Evolutionary conservation across 176 grass and related monocot genomes (phyloP).

Genomic region (Miscanthus lutarioriparius): DNA sequence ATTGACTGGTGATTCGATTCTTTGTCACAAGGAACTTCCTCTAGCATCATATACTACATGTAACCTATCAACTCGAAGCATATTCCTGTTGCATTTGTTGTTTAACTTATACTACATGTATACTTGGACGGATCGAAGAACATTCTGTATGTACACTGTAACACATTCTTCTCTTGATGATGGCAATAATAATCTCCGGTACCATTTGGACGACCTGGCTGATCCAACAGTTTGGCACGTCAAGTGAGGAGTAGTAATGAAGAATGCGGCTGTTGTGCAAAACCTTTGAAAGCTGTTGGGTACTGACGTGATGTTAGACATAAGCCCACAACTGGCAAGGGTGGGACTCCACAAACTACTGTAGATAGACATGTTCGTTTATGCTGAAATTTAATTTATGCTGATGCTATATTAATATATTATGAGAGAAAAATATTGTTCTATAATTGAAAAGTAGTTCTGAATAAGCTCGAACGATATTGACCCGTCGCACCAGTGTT

Average conservation of each 20-base stretch:
- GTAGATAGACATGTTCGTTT: too few relatives aligned
- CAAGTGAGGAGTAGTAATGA: not conserved
- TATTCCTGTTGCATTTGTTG: slow-evolving; percentile 24
- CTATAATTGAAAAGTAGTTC: too few relatives aligned
- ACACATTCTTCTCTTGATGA: too few relatives aligned
- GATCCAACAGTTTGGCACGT: not conserved
- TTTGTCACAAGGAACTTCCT: slow-evolving; percentile 21
- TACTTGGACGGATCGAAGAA: not conserved
- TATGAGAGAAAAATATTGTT: too few relatives aligned
- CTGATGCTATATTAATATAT: too few relatives aligned
- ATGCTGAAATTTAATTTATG: too few relatives aligned
- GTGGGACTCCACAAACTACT: too few relatives aligned
- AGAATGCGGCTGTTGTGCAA: not conserved
- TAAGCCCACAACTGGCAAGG: not conserved
- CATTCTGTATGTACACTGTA: not conserved
- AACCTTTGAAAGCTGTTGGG: not conserved
- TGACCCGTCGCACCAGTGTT: not conserved
- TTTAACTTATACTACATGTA: slow-evolving; percentile 32
- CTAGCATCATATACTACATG: slow-evolving; percentile 11
- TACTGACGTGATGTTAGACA: not conserved
- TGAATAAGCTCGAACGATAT: too few relatives aligned
- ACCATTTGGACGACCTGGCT: not conserved
- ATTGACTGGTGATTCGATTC: slow-evolving; percentile 6
- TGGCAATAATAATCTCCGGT: not conserved
- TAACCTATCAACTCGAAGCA: slow-evolving; percentile 22